phyloP scores from a whole-genome alignment of 148 eudicot genomes.

The Mesembryanthemum crystallinum region DNA sequence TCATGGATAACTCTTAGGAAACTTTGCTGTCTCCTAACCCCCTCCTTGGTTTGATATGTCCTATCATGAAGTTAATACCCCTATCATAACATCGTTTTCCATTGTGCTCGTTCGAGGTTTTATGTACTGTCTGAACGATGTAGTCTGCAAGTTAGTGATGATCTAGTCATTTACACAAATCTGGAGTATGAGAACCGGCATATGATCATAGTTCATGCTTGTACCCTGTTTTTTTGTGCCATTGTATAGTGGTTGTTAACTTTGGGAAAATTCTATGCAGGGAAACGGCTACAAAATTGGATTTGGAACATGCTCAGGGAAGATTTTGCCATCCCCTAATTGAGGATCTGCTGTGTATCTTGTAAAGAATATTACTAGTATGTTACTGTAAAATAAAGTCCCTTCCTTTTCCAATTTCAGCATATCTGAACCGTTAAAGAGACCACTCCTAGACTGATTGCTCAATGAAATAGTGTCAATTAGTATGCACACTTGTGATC shows the following conservation, averaged over 20 bases:
- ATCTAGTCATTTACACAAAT: not conserved
- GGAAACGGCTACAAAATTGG: conserved; percentile 81
- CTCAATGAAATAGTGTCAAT: not conserved
- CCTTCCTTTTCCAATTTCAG: not conserved
- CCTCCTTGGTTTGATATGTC: not conserved
- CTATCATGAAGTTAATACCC: not conserved
- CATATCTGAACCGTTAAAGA: not conserved
- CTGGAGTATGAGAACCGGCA: not conserved
- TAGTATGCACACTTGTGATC: not conserved
- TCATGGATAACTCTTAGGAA: too few relatives aligned
- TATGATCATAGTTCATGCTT: not conserved
- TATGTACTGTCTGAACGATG: too few relatives aligned
- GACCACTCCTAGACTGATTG: not conserved
- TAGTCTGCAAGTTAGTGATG: not conserved
- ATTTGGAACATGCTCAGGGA: conserved; percentile 83
- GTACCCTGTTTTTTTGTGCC: not conserved
- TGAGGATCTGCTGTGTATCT: conserved; percentile 12
- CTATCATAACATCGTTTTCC: not conserved
- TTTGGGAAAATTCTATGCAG: conserved; percentile 42
- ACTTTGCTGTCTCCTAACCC: too few relatives aligned
- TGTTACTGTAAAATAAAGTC: conserved; percentile 2
- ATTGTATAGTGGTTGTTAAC: not conserved
- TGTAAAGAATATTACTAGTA: not conserved
- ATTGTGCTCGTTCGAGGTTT: not conserved
- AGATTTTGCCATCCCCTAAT: conserved; percentile 60